phyloP scores from a whole-genome alignment of 805 yeast species.

The Metschnikowia similis region DNA sequence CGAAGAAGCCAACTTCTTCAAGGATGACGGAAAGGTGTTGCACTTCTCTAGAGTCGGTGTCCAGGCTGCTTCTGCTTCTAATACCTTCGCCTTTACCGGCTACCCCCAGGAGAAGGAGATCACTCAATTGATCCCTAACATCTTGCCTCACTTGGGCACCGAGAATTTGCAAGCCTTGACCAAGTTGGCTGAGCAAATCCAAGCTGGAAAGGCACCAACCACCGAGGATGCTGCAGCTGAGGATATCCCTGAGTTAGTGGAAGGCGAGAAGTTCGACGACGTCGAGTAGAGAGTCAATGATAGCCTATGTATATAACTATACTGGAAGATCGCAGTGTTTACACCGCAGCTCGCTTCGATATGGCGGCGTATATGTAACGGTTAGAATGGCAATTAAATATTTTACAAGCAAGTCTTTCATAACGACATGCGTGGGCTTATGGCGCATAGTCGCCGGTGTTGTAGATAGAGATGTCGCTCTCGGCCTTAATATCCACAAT shows the following conservation, averaged over 20 bases:
- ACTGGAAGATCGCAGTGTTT: slow-evolving; percentile 12
- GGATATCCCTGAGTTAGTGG: slow-evolving; percentile 76
- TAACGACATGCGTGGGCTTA: background rate
- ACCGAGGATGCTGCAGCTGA: slow-evolving; percentile 43
- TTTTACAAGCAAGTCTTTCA: slow-evolving; percentile 1
- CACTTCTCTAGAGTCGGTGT: slow-evolving; percentile 96
- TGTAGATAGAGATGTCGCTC: slow-evolving; percentile 53
- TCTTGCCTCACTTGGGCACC: slow-evolving; percentile 93
- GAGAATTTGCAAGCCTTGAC: slow-evolving; percentile 88
- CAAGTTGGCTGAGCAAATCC: slow-evolving; percentile 84
- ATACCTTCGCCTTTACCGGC: slow-evolving; percentile 94
- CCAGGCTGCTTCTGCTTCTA: slow-evolving; percentile 85
- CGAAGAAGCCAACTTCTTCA: slow-evolving; percentile 97
- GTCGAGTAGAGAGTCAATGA: slow-evolving; percentile 32
- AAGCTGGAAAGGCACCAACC: slow-evolving; percentile 51
- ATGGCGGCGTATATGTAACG: background rate
- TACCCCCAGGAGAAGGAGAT: slow-evolving; percentile 88
- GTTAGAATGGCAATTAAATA: slow-evolving; percentile 1
- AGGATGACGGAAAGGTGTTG: slow-evolving; percentile 91
- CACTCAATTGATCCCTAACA: slow-evolving; percentile 88
- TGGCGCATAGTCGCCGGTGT: slow-evolving; percentile 47
- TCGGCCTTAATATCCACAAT: slow-evolving; percentile 76
- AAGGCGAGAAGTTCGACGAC: slow-evolving; percentile 82
- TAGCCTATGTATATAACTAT: slow-evolving; percentile 9
- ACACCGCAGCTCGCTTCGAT: background rate